phyloP scores from a whole-genome alignment of 1,284 basidiomycete genomes.

The Trametes polyzona region DNA sequence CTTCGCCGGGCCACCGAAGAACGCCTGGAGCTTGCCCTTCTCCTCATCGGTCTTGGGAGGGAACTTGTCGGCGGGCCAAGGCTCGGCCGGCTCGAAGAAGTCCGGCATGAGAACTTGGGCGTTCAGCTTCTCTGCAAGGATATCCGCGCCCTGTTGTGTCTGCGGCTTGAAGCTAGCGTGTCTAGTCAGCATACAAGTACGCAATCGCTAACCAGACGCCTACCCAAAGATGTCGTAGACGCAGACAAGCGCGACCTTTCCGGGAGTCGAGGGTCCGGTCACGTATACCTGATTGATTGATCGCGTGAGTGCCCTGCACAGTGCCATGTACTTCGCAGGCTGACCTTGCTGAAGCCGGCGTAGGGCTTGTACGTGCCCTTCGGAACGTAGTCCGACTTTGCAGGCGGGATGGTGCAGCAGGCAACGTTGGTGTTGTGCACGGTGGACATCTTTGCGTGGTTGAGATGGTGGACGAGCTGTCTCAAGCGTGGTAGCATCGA shows the following conservation, averaged over 20 bases:
- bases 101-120: conserved; percentile 67
- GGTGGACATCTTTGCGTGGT: conserved; percentile 43
- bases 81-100: conserved; percentile 59
- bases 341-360: conserved; percentile 41
- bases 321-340: conserved; percentile 27
- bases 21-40: conserved; percentile 53
- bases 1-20: conserved; percentile 56
- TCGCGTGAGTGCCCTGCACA: too few relatives aligned
- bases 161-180: conserved; percentile 52
- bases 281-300: conserved; percentile 47
- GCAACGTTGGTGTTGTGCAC: conserved; percentile 60
- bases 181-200: conserved; percentile 11
- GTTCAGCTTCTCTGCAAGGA: conserved; percentile 55
- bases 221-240: conserved; percentile 72
- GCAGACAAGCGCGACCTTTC: conserved; percentile 56
- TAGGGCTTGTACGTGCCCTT: conserved; percentile 53
- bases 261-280: conserved; percentile 48
- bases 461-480: conserved; percentile 45
- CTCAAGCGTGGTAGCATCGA: conserved; percentile 49
- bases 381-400: conserved; percentile 53
- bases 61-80: conserved; percentile 54
- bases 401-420: conserved; percentile 63
- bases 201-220: conserved; percentile 14
- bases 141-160: conserved; percentile 66
- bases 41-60: conserved; percentile 58